Base-by-base conservation (phyloP, 2,329 filamentous ascomycete genomes). In the Trichoderma lentiforme region DNA sequence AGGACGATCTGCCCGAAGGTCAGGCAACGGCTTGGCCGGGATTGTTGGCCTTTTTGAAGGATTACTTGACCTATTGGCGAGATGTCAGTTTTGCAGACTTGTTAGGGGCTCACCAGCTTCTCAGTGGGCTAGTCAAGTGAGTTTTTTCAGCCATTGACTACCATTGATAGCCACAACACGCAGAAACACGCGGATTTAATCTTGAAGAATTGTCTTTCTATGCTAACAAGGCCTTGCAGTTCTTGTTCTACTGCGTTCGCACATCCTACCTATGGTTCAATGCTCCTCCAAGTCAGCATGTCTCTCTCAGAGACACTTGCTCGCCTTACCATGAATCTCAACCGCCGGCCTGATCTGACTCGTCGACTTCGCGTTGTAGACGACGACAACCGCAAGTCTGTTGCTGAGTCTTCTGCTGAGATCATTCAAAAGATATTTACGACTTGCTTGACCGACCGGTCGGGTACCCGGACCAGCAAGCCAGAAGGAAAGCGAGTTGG, bases 371-470 rank as follows among this genome's bases (percentile, higher is more conserved):
- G 83, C 74, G 84, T 88, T 15, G 85, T 86, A 9, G 91, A 90
- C 28, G 90, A 91, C 30, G 90, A 92, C 67, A 89, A 90, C 76
- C 89, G 92, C 76, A 94, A 90, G 79, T 89, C 94, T 2, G 87
- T 98, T 53, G 93, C 95, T 12, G 95, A 97, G 80, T 90, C 91
- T 30, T 94, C 94, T 2, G 94, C 94, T 21, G 95, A 98, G 78
- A 92, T 93, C 65, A 92, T 98, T 72, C 92, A 97, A 73, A 93
- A 94, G 79, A 94, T 95, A 26, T 97, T 98, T 79, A 96, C 93
- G 12, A 94, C 93, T 51, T 98, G 95, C 75, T 83, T 97, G 39
- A 94, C 92, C 4, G 94, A 97, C 79, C 89, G 93, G 63, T 91
- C 89, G 1, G 90, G 90, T 21, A 89, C 88, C 30, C 85, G 89